Percentiles rank a stretch among this genome's conserved stretches.
Evolutionary conservation across 257 asterid species (phyloP).

Genomic region (Jaltomata sinuosa): DNA sequence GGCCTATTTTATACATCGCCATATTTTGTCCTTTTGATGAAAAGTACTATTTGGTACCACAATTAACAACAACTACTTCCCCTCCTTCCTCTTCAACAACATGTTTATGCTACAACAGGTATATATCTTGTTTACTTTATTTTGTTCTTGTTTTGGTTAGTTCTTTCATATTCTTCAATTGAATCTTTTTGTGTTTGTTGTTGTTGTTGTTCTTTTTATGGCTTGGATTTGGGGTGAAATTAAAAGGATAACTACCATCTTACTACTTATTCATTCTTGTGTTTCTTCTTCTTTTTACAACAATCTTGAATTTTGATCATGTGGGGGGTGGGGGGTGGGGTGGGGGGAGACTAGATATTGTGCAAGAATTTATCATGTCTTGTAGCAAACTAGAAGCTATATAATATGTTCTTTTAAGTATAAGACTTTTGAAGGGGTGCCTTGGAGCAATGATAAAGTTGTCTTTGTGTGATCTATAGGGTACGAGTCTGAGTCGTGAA

Average conservation of each 20-base stretch:
- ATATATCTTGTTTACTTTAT: not conserved
- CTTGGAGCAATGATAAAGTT: no score
- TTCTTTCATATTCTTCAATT: not conserved
- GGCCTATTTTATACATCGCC: not conserved
- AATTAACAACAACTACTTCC: not conserved
- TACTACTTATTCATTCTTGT: not conserved
- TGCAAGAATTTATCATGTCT: not conserved
- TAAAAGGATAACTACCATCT: not conserved
- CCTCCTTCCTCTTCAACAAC: not conserved
- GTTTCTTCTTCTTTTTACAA: not conserved
- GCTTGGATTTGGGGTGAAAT: not conserved
- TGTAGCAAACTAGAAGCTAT: not conserved
- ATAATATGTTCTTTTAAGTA: not conserved
- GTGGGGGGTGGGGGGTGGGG: no score
- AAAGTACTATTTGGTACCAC: not conserved
- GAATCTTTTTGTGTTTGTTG: not conserved
- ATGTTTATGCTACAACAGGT: not conserved
- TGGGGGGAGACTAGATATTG: not conserved
- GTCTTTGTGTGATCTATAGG: no score
- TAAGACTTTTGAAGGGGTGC: not conserved
- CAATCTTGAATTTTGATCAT: not conserved
- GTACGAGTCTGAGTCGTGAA: no score
- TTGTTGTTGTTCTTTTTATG: not conserved
- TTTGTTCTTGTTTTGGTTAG: not conserved
- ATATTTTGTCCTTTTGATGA: conserved; percentile 13